Base-by-base conservation (phyloP, 192 early-diverging fungal genomes). In the Gryganskiella cystojenkinii region DNA sequence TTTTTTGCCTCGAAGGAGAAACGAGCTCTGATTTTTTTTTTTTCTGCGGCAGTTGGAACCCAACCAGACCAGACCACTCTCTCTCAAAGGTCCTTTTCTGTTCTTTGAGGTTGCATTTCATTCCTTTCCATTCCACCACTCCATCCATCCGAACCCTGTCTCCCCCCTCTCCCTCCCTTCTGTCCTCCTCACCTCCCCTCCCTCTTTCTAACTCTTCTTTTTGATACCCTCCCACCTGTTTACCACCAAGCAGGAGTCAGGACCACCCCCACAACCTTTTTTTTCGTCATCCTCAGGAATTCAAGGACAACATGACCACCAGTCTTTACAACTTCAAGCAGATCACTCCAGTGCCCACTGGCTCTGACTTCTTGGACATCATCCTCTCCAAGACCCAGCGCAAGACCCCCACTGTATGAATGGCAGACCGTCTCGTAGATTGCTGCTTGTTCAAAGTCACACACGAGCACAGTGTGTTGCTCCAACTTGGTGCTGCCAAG, bases 281-380 rank as follows among this genome's bases (percentile, higher is more conserved):
- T 47, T 60, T 59, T 56, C 30, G 34, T n/a, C 49, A 17, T 3
- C 42, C 47, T 33, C 47, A 42, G 51, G 64, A 66, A 27, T 51
- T 28, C 35, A 24, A 45, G 25, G 35, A 45, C 37, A 17, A 17
- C 46, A 17, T 25, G 35, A 43, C 46, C 64, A 78, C 74, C 25
- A 69, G 66, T 42, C 68, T 96, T 74, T 99, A 99, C 86, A 99
- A 99, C 94, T 98, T 99, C 85, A 99, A 99, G 81, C 92, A 92
- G 82, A 95, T 99, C 63, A 92, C 94, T 84, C 94, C 95, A 31
- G 96, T 99, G 15, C 96, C 96, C 30, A 91, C 91, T 64, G 89
- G 91, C 30, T 79, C 82, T 43, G 98, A 98, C 85, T 99, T 99
- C 85, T 82, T 99, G 81, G 97, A 99, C 89, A 99, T 99, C 83